Evolutionary conservation across 1,284 basidiomycete genomes (phyloP).

Genomic region (Rhodotorula sp.): DNA sequence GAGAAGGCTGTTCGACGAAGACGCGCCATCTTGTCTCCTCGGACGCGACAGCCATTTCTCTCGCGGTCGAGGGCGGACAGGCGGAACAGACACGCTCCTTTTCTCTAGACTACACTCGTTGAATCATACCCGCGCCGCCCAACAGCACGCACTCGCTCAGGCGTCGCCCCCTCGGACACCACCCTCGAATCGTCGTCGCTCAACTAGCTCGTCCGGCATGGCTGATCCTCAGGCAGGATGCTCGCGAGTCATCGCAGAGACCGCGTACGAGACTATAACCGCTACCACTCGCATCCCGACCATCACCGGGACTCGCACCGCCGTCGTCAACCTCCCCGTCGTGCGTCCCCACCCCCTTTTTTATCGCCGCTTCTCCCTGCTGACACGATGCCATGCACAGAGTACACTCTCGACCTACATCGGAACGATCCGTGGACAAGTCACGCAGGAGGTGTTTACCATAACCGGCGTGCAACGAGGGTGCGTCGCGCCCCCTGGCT

Average conservation of each 20-base stretch:
- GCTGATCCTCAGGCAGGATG: background rate
- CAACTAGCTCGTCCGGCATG: background rate
- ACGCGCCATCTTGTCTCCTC: no score
- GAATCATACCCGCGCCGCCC: no score
- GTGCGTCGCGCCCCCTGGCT: no score
- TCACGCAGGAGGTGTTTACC: background rate
- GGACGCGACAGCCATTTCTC: no score
- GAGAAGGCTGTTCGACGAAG: no score
- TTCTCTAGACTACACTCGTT: no score
- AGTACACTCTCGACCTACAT: slow-evolving; percentile 2
- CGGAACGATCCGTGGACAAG: slow-evolving; percentile 5
- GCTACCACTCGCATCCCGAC: slow-evolving; percentile 15
- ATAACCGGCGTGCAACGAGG: background rate
- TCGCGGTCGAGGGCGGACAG: no score
- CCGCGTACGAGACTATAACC: slow-evolving; percentile 17
- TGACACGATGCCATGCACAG: background rate
- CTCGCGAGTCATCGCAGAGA: slow-evolving; percentile 6
- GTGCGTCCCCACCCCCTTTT: slow-evolving; percentile 1
- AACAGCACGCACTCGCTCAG: no score
- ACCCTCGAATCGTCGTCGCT: background rate
- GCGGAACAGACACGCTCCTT: no score
- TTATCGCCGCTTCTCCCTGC: background rate
- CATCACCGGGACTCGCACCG: slow-evolving; percentile 10
- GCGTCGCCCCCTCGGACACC: no score
- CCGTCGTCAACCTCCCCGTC: slow-evolving; percentile 7